These are phyloP conservation scores for Lichtheimia hyalospora DNA, from an alignment of 371 early-diverging fungal genomes.

Conservation along the genomic window DNA sequence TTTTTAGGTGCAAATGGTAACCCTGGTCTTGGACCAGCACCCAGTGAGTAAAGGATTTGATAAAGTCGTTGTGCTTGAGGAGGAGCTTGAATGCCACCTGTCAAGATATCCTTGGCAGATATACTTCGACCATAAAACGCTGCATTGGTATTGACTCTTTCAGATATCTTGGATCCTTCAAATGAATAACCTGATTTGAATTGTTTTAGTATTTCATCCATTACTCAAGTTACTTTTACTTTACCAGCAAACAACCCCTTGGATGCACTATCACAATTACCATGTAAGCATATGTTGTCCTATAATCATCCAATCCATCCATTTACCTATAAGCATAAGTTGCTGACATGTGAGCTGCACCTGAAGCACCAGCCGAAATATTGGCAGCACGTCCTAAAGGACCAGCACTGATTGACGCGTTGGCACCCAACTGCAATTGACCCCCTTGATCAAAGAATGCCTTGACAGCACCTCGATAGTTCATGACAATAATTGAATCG, in stretches of 20 bases:
- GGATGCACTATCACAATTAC: slow-evolving; percentile 16
- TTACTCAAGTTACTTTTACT: not conserved
- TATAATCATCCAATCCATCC: not conserved
- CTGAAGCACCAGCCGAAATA: slow-evolving; percentile 27
- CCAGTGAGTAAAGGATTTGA: slow-evolving; percentile 22
- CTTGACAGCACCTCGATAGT: slow-evolving; percentile 41
- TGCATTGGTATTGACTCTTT: slow-evolving; percentile 34
- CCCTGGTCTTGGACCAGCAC: slow-evolving; percentile 32
- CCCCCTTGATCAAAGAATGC: slow-evolving; percentile 44
- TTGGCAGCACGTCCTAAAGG: slow-evolving; percentile 36
- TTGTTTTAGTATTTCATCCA: not conserved
- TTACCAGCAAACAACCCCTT: slow-evolving; percentile 37
- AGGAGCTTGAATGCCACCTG: slow-evolving; percentile 25
- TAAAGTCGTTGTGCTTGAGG: slow-evolving; percentile 28
- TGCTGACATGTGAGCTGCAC: slow-evolving; percentile 29
- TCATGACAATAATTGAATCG: slow-evolving; percentile 43
- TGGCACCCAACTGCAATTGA: slow-evolving; percentile 39
- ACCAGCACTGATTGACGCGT: slow-evolving; percentile 35
- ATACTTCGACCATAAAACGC: slow-evolving; percentile 38
- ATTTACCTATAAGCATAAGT: slow-evolving; percentile 41
- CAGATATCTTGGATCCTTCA: slow-evolving; percentile 42
- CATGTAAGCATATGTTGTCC: slow-evolving; percentile 1
- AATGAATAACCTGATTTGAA: slow-evolving; percentile 28
- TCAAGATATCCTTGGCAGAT: slow-evolving; percentile 34
- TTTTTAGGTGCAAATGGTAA: slow-evolving; percentile 18